Percentiles rank a stretch among this genome's conserved stretches.
Evolutionary conservation across 805 yeast genomes (phyloP).

Genomic region (Starmerella sp.): DNA sequence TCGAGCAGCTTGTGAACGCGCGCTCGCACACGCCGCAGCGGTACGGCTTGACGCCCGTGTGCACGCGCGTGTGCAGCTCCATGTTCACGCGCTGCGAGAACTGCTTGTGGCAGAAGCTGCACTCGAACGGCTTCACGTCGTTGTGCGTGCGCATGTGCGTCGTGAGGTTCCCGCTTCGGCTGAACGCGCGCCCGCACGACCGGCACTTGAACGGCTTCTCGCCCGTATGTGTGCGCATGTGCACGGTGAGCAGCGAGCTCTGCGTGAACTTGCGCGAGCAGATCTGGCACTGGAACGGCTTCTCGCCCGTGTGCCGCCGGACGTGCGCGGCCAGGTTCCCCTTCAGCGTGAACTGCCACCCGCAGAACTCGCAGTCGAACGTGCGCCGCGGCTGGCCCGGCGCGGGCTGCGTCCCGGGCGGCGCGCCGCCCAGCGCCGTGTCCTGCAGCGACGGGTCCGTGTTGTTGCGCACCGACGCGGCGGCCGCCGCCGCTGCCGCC

Average conservation of each 20-base stretch:
- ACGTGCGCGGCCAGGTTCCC: constrained; percentile 70
- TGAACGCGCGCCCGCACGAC: constrained; percentile 72
- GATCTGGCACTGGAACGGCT: constrained; percentile 61
- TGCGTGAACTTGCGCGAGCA: constrained; percentile 80
- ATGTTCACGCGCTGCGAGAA: constrained; percentile 85
- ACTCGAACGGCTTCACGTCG: constrained; percentile 61
- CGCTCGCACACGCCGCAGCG: constrained; percentile 50
- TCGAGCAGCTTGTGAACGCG: constrained; percentile 21
- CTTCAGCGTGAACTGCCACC: constrained; percentile 64
- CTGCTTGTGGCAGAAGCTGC: constrained; percentile 61
- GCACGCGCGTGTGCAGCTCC: constrained; percentile 71
- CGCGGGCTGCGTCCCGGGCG: neutral
- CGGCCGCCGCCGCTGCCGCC: constrained; percentile 8
- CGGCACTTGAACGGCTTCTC: constrained; percentile 76
- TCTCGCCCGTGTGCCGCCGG: constrained; percentile 84
- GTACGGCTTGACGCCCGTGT: constrained; percentile 87
- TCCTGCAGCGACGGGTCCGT: constrained; percentile 8
- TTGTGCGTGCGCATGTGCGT: constrained; percentile 79
- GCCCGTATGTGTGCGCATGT: constrained; percentile 79
- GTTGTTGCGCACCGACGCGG: constrained; percentile 5
- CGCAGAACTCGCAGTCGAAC: constrained; percentile 52
- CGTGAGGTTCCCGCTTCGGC: constrained; percentile 77
- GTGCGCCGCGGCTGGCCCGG: constrained; percentile 39
- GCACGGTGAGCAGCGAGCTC: constrained; percentile 73
- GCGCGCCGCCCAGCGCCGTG: neutral